Conservation (phyloP, 2,329 filamentous ascomycete genomes). For the Myriosclerotinia curreyana region DNA sequence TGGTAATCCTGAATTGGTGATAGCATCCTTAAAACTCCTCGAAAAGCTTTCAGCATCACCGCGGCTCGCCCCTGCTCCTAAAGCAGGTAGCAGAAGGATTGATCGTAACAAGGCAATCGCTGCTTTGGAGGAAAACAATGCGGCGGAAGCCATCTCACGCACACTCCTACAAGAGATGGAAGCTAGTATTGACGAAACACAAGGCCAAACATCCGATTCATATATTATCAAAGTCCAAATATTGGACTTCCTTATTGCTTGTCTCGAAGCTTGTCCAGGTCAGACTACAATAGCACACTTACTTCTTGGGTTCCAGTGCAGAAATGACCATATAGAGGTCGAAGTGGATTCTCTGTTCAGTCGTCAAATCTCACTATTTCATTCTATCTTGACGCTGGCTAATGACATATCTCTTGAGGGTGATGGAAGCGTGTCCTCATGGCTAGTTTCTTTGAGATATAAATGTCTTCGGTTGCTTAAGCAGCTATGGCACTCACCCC, state of each 20-base stretch:
- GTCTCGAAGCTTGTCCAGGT: constrained; percentile 69
- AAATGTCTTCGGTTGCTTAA: constrained; percentile 71
- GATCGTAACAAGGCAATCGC: constrained; percentile 82
- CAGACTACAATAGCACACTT: constrained; percentile 87
- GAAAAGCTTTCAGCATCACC: constrained; percentile 83
- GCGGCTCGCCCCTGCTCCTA: constrained; percentile 45
- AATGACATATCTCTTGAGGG: constrained; percentile 62
- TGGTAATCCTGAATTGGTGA: constrained; percentile 74
- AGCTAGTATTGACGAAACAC: constrained; percentile 68
- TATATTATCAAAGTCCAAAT: constrained; percentile 83
- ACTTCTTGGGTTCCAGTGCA: constrained; percentile 81
- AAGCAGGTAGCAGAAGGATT: constrained; percentile 31
- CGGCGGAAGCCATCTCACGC: constrained; percentile 74
- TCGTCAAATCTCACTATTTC: constrained; percentile 73
- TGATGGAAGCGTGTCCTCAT: constrained; percentile 56
- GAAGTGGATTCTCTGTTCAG: constrained; percentile 69
- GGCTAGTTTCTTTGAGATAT: constrained; percentile 67
- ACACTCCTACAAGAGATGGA: constrained; percentile 68
- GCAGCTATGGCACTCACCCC: constrained; percentile 76
- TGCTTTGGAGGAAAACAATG: constrained; percentile 67
- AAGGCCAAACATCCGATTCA: constrained; percentile 64
- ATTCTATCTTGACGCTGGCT: constrained; percentile 71
- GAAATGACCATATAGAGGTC: constrained; percentile 65
- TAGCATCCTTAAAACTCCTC: constrained; percentile 76
- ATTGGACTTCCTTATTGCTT: constrained; percentile 80